Percentiles rank a stretch among this genome's conserved stretches.
Evolutionary conservation across 805 yeast genomes (phyloP).

Genomic region (Candida maltosa): DNA sequence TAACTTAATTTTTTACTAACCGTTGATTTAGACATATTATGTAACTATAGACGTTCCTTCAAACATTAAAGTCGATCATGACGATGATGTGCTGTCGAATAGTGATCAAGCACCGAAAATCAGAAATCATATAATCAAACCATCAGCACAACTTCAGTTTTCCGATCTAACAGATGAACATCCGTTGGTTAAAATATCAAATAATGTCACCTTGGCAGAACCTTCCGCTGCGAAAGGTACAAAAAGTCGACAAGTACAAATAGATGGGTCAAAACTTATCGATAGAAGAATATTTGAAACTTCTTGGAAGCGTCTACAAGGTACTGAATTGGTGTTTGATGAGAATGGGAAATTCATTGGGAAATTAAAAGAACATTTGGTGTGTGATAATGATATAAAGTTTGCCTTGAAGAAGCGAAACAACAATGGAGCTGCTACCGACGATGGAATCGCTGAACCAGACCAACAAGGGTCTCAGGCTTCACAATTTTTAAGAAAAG

Average conservation of each 20-base stretch:
- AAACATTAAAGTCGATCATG: conserved; percentile 5
- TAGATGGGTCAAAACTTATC: conserved; percentile 26
- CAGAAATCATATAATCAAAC: conserved; percentile 28
- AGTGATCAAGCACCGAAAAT: conserved; percentile 6
- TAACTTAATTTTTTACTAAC: conserved; percentile 17
- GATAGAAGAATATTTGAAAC: conserved; percentile 63
- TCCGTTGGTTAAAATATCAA: conserved; percentile 36
- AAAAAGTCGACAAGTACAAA: conserved; percentile 10
- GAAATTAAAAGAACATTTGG: conserved; percentile 37
- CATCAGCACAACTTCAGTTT: conserved; percentile 39
- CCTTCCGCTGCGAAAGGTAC: not conserved
- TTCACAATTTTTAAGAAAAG: conserved; percentile 2
- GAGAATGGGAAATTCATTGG: conserved; percentile 41
- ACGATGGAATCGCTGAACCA: conserved; percentile 13
- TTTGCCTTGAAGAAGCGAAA: conserved; percentile 17
- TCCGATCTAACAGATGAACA: conserved; percentile 28
- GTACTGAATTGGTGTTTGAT: conserved; percentile 58
- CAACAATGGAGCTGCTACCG: conserved; percentile 14
- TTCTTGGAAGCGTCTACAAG: conserved; percentile 72
- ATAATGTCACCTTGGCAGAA: conserved; percentile 15
- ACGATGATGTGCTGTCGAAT: not conserved
- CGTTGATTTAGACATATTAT: conserved; percentile 25
- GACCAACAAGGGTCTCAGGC: conserved; percentile 10
- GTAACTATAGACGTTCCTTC: conserved; percentile 32
- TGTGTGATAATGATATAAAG: conserved; percentile 23